Base-by-base conservation (phyloP, 2,329 filamentous ascomycete genomes). In the Curvularia hawaiiensis region DNA sequence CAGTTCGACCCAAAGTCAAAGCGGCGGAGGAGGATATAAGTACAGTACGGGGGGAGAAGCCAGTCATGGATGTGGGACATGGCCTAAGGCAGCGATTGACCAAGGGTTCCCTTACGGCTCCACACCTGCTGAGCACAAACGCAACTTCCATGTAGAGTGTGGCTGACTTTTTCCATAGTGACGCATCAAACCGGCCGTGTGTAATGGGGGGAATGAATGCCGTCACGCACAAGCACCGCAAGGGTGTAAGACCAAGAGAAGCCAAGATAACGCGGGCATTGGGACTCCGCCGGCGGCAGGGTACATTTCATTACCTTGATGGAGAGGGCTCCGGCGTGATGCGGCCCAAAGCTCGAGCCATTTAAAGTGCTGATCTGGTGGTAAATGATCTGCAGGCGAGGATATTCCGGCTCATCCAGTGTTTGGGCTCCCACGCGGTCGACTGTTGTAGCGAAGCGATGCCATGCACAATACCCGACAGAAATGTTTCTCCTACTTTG, bases 151-250 rank as follows among this genome's bases (percentile, higher is more conserved):
- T 63, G 56, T 52, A 58, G 56, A 46, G 41, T 66, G 64, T 66
- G 66, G 67, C 63, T 65, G 59, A 45, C 57, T 62, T 59, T 59
- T 46, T 16, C 65, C 65, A 66, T 69, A 60, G 68, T 74, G 70
- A 75, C 70, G 72, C 71, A 64, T 68, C 65, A 69, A 68, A 69
- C 67, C 62, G 40, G 46, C 45, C 60, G 65, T 72, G 66, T 62
- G 66, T 62, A 68, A 70, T 69, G 58, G 61, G 66, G 62, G 54
- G 66, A 65, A 65, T 63, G 60, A 64, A 67, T 63, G 63, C 62
- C 50, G 60, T 52, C 64, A 47, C 63, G 62, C 61, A 74, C 71
- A 75, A 75, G 71, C 70, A 73, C 72, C 62, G 67, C 69, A 74
- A 72, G 73, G 71, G 68, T 69, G 68, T 59, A 69, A 50, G 35